Percentiles rank a stretch among this genome's conserved stretches.
These are phyloP conservation scores for Phyllosticta paracitricarpa DNA, from an alignment of 2,329 filamentous ascomycete genomes.

Conservation along the genomic window DNA sequence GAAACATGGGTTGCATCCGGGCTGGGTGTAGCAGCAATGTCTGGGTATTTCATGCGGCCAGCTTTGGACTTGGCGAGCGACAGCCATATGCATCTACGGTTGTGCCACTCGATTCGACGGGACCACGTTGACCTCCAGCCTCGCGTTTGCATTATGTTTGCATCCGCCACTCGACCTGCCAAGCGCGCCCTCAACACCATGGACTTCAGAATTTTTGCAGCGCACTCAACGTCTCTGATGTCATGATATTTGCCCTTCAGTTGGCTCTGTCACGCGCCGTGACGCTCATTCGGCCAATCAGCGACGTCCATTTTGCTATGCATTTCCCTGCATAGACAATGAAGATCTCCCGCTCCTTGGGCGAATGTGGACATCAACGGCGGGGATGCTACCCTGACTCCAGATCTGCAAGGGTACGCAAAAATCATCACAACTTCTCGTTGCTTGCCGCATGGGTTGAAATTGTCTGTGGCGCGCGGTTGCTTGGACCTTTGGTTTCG, in stretches of 20 bases:
- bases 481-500: not conserved
- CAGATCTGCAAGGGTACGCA: not conserved
- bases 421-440: not conserved
- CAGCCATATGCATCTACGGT: not conserved
- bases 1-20: not conserved
- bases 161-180: not conserved
- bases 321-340: not conserved
- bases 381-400: not conserved
- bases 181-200: not conserved
- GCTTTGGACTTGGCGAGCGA: not conserved
- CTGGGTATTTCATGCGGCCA: not conserved
- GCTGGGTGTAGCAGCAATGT: not conserved
- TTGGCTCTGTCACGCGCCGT: not conserved
- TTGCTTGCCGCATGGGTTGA: not conserved
- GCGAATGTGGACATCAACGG: not conserved
- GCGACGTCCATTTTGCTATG: not conserved
- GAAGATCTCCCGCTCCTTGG: not conserved
- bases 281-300: not conserved
- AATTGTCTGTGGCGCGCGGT: not conserved
- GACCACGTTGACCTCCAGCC: not conserved
- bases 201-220: not conserved
- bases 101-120: not conserved
- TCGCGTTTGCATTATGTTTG: too few species aligned
- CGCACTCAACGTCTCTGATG: not conserved
- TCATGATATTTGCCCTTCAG: not conserved